Evolutionary conservation across 768 basidiomycete species (phyloP).

Genomic region (Leccinum variicolor): DNA sequence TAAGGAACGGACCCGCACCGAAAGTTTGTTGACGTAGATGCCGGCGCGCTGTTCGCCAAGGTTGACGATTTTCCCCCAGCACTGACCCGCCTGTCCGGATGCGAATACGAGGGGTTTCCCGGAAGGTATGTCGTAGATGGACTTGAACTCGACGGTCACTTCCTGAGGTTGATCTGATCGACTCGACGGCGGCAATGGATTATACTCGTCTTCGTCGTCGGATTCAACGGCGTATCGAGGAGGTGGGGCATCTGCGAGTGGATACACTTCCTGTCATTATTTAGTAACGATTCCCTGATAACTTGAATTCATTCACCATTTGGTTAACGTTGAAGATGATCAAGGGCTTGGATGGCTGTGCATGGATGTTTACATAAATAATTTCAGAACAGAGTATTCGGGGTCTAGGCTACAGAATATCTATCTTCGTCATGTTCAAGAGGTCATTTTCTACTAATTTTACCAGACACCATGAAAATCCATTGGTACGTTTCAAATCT

Average conservation of each 20-base stretch:
- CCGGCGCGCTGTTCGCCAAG: conserved; percentile 51
- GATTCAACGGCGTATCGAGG: conserved; percentile 64
- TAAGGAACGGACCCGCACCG: conserved; percentile 34
- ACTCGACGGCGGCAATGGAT: conserved; percentile 33
- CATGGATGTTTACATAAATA: too few species aligned
- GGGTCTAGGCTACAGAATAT: neutral
- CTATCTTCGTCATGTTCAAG: conserved; percentile 7
- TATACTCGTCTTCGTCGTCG: conserved; percentile 65
- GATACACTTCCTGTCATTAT: conserved; percentile 47
- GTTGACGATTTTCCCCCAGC: conserved; percentile 50
- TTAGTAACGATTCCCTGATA: neutral
- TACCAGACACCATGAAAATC: conserved; percentile 46
- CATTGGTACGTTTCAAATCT: conserved; percentile 40
- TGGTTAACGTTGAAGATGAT: neutral
- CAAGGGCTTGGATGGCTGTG: neutral
- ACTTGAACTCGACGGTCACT: conserved; percentile 37
- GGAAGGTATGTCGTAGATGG: conserved; percentile 28
- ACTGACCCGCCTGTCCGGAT: conserved; percentile 42
- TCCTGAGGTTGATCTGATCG: conserved; percentile 9
- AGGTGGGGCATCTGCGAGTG: conserved; percentile 52
- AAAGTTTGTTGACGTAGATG: conserved; percentile 42
- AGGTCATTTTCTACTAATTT: conserved; percentile 18
- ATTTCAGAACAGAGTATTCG: conserved; percentile 3
- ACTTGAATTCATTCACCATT: conserved; percentile 10
- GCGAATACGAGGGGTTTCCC: conserved; percentile 40